phyloP scores from a whole-genome alignment of 2,329 filamentous ascomycete genomes.

The Penicillium polonicum region DNA sequence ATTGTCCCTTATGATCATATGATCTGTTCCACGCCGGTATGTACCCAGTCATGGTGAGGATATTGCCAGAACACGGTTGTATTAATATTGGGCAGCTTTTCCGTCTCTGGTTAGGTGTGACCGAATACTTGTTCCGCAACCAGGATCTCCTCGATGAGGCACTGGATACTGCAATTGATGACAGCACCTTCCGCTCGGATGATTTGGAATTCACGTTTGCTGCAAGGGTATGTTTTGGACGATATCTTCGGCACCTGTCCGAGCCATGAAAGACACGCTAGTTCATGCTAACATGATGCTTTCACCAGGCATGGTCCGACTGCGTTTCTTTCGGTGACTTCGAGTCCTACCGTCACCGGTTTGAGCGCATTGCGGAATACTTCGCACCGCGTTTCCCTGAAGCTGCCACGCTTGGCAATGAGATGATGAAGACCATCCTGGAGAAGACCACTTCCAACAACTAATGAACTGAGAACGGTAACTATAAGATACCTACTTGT shows the following conservation, averaged over 20 bases:
- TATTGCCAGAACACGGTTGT: not conserved
- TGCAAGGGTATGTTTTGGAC: constrained; percentile 58
- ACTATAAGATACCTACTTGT: not conserved
- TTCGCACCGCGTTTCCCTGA: constrained; percentile 88
- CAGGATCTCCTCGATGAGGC: constrained; percentile 76
- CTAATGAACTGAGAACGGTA: constrained; percentile 8
- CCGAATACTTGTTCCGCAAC: constrained; percentile 91
- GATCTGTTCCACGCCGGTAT: constrained; percentile 91
- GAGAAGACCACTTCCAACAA: constrained; percentile 61
- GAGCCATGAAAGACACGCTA: not conserved
- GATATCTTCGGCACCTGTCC: not conserved
- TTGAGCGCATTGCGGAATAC: constrained; percentile 84
- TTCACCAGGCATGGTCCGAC: constrained; percentile 77
- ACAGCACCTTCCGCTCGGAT: constrained; percentile 89
- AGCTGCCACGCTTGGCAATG: constrained; percentile 82
- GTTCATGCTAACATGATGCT: not conserved
- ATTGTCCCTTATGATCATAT: constrained; percentile 99
- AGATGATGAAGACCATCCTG: constrained; percentile 95
- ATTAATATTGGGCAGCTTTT: constrained; percentile 60
- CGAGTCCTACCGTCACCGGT: constrained; percentile 86
- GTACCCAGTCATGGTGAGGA: constrained; percentile 27
- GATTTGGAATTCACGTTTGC: constrained; percentile 98
- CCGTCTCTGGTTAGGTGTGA: constrained; percentile 94
- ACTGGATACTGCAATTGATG: constrained; percentile 80
- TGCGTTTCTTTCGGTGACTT: constrained; percentile 90